Base-by-base conservation (phyloP, 2,329 filamentous ascomycete species). In the Aspergillus ochraceus region DNA sequence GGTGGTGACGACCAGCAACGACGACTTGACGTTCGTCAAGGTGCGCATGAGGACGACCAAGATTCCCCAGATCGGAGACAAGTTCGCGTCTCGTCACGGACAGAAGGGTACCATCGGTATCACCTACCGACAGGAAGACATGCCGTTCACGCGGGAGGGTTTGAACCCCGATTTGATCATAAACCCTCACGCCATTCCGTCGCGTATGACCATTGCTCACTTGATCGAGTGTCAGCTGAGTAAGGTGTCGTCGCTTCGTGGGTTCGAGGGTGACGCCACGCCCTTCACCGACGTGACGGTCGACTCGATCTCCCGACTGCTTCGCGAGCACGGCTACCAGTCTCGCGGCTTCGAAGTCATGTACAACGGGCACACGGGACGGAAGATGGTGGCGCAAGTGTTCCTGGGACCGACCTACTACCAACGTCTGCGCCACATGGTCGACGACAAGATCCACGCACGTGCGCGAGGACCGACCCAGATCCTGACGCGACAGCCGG, bases 361-460 rank as follows among this genome's bases (percentile, higher is more conserved):
- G 92, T 99, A 97, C 81, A 96, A 99, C 74, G 95, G 96, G 3
- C 93, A 99, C 79, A 99, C 95, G 4, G 95, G 95, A 55, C 88
- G 88, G 68, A 99, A 99, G 83, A 82, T 98, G 65, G 89, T 92
- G 49, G 91, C 93, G 0, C 95, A 99, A 77, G 89, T 98, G 57
- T 99, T 99, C 86, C 86, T 99, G 59, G 95, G 95, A 9, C 95
- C 95, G 0, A 99, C 95, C 1, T 99, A 99, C 82, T 99, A 99
- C 80, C 95, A 99, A 80, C 92, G 96, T 77, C 86, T 99, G 61
- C 90, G 95, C 65, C 96, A 99, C 80, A 99, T 99, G 96, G 96
- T 99, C 68, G 95, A 99, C 76, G 95, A 99, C 84, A 99, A 99
- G 86, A 99, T 99, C 70, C 95, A 99, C 80, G 96, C 95, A n/a